These are phyloP conservation scores for Eucalyptus melliodora DNA, from an alignment of 345 rosid species.

Conservation along the genomic window DNA sequence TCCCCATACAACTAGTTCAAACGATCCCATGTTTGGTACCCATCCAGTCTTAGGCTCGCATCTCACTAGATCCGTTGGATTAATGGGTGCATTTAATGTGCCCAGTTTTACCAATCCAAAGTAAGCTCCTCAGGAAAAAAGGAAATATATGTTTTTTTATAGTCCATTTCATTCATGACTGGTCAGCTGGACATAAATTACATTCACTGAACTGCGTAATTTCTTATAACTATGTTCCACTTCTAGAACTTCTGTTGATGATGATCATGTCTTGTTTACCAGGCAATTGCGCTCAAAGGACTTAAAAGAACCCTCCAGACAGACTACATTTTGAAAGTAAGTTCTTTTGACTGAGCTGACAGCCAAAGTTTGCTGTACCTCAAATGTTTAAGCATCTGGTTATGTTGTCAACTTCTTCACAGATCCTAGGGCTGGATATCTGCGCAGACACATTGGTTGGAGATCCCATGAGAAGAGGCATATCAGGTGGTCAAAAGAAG, in stretches of 20 bases:
- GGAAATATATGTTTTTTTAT: not conserved
- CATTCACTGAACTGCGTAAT: not conserved
- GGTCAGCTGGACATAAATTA: not conserved
- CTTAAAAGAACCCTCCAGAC: conserved; percentile 27
- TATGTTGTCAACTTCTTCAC: not conserved
- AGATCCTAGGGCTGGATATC: conserved; percentile 37
- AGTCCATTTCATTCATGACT: not conserved
- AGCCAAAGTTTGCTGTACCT: not conserved
- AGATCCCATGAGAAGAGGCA: conserved; percentile 31
- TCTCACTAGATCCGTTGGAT: not conserved
- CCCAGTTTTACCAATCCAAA: not conserved
- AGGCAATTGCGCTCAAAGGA: conserved; percentile 31
- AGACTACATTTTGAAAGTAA: conserved; percentile 33
- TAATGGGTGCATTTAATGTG: not conserved
- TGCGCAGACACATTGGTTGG: conserved; percentile 38
- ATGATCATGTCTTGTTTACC: not conserved
- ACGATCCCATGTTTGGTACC: not conserved
- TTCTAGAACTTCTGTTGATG: not conserved
- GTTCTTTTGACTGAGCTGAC: not conserved
- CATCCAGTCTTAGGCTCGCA: not conserved
- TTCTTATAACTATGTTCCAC: not conserved
- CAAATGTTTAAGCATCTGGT: not conserved
- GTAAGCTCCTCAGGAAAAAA: not conserved
- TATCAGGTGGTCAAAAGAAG: conserved; percentile 46
- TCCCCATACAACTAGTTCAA: not conserved